Percentiles rank a stretch among this genome's conserved stretches.
These are phyloP conservation scores for Boletus sp. DNA, from an alignment of 768 basidiomycete genomes.

Conservation along the genomic window DNA sequence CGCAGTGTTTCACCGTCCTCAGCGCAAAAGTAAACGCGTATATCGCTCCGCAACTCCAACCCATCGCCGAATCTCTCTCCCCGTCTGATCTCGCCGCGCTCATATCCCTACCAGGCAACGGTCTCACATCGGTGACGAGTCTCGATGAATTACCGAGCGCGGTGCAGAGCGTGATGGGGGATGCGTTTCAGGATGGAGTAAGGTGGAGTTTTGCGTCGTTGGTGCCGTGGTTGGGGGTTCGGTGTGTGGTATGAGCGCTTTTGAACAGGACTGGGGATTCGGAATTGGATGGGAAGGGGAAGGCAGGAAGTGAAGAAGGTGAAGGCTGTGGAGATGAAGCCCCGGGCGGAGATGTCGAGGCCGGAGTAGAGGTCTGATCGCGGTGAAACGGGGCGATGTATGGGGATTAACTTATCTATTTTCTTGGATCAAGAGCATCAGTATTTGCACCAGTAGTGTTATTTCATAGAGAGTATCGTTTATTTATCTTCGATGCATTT, in stretches of 20 bases:
- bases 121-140: slow-evolving; percentile 35
- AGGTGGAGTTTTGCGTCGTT: slow-evolving; percentile 47
- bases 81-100: slow-evolving; percentile 29
- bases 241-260: slow-evolving; percentile 36
- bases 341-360: background rate
- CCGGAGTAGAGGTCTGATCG: background rate
- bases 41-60: slow-evolving; percentile 23
- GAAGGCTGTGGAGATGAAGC: background rate
- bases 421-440: background rate
- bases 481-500: background rate
- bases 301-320: background rate
- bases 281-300: background rate
- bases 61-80: slow-evolving; percentile 30
- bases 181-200: slow-evolving; percentile 42
- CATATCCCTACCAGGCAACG: slow-evolving; percentile 20
- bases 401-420: background rate
- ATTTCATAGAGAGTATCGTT: background rate
- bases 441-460: background rate
- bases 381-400: background rate
- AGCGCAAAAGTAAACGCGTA: slow-evolving; percentile 40
- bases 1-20: slow-evolving; percentile 51
- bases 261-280: slow-evolving; percentile 38
- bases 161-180: slow-evolving; percentile 36
- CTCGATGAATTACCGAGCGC: slow-evolving; percentile 37
- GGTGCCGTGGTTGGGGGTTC: slow-evolving; percentile 46